Base-by-base conservation (phyloP, 768 basidiomycete species). In the Leccinellum albellum region DNA sequence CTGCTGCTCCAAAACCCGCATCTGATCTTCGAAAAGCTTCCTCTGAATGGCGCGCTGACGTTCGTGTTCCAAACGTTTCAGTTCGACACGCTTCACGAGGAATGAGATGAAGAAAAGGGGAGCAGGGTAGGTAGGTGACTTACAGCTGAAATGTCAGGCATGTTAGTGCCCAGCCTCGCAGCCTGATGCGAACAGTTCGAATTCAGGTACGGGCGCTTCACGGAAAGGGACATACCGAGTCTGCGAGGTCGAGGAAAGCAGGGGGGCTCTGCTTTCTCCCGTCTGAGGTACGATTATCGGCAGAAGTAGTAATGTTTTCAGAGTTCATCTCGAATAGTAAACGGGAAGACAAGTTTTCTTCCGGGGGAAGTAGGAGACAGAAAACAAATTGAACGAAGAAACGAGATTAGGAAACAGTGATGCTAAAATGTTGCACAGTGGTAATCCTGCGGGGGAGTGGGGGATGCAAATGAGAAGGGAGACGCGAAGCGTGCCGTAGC, bases 21-120 rank as follows among this genome's bases (percentile, higher is more conserved):
- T 97, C 75, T 97, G 94, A 66, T 96, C 92, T 74, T 98, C 95
- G 73, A 98, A 98, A 66, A 91, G 75, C 74, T 86, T 89, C 69
- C 94, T 87, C 71, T 96, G 94, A 44, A 91, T 71, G 37, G 76
- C 76, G 60, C 94, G 91, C 74, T 94, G 91, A 51, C 91, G 86
- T 74, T 97, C 94, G 69, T 98, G 93, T 56, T 73, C 74, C 61
- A 90, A 75, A 64, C 94, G 89, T 72, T 94, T 97, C 68, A 93
- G 79, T 70, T 95, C 92, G 59, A 94, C 87, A 65, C 91, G 89
- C 89, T 91, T 74, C 45, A 45, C 6, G 46, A 55, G 31, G 53
- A 60, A 58, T 21, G 55, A 64, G 59, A 52, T n/a, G 3, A 55
- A 3, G 10, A 35, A 6, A 45, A 32, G 14, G 12, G 20, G 48